phyloP scores from a whole-genome alignment of 352 stramenopile species.

The Blastocystis sp. region DNA sequence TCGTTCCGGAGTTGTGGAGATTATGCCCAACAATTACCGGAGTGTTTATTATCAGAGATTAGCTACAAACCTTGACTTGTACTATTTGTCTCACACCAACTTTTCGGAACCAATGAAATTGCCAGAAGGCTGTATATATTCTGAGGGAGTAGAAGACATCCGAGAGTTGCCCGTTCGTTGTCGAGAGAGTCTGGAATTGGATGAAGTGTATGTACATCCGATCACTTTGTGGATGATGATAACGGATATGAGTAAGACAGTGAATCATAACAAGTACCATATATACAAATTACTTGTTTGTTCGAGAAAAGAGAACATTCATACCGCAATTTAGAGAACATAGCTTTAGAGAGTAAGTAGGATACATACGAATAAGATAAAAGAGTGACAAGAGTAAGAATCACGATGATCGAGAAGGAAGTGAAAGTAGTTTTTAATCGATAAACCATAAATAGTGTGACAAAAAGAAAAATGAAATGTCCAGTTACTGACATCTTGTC shows the following conservation, averaged over 20 bases:
- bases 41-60: conserved; percentile 10
- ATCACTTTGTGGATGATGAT: conserved; percentile 55
- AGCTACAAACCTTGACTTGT: background rate
- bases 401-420: background rate
- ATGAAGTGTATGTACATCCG: conserved; percentile 3
- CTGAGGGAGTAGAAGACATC: background rate
- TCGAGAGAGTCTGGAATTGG: background rate
- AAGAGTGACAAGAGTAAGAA: background rate
- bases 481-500: background rate
- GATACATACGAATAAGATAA: conserved; percentile 3
- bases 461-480: background rate
- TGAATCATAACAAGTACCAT: conserved; percentile 56
- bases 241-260: conserved; percentile 26
- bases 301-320: background rate
- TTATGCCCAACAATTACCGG: conserved; percentile 17
- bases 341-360: background rate
- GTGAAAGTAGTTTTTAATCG: background rate
- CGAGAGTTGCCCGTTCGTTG: background rate
- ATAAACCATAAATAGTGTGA: background rate
- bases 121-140: background rate
- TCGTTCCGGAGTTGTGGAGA: conserved; percentile 17
- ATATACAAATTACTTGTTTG: conserved; percentile 17
- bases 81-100: conserved; percentile 15
- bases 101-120: background rate
- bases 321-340: conserved; percentile 14